Percentiles rank a stretch among this genome's conserved stretches.
phyloP scores from a whole-genome alignment of 169 alveolate genomes.

The Babesia bigemina region DNA sequence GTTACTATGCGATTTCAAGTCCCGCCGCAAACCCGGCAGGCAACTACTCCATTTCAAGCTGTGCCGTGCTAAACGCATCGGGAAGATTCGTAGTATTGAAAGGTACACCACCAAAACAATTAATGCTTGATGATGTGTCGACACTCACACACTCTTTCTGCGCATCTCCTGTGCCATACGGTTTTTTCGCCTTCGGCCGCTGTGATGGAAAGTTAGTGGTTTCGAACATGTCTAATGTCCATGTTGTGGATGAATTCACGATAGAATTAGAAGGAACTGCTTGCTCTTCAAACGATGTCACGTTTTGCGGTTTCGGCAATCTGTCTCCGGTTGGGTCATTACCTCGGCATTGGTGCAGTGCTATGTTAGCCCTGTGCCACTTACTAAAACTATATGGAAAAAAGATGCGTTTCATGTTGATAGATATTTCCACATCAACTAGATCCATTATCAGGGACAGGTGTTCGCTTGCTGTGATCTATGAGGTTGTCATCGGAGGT shows the following conservation, averaged over 20 bases:
- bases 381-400: neutral
- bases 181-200: slow-evolving; percentile 11
- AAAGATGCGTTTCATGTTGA: slow-evolving; percentile 1
- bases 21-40: slow-evolving; percentile 11
- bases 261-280: neutral
- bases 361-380: slow-evolving; percentile 19
- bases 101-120: neutral
- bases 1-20: slow-evolving; percentile 15
- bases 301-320: slow-evolving; percentile 16
- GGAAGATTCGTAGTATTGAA: neutral
- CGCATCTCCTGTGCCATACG: slow-evolving; percentile 3
- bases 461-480: neutral
- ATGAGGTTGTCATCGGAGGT: slow-evolving; percentile 5
- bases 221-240: slow-evolving; percentile 1
- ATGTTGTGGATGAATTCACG: neutral
- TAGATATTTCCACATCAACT: neutral
- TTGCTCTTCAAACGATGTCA: neutral
- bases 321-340: neutral
- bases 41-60: neutral
- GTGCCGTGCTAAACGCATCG: neutral
- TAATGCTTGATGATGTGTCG: neutral
- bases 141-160: neutral
- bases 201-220: neutral
- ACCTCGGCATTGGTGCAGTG: slow-evolving; percentile 40
- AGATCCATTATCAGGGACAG: neutral